Percentiles rank a stretch among this genome's conserved stretches.
These are phyloP conservation scores for Ascomycota sp. DNA, from an alignment of 2,329 filamentous ascomycete genomes.

Conservation along the genomic window DNA sequence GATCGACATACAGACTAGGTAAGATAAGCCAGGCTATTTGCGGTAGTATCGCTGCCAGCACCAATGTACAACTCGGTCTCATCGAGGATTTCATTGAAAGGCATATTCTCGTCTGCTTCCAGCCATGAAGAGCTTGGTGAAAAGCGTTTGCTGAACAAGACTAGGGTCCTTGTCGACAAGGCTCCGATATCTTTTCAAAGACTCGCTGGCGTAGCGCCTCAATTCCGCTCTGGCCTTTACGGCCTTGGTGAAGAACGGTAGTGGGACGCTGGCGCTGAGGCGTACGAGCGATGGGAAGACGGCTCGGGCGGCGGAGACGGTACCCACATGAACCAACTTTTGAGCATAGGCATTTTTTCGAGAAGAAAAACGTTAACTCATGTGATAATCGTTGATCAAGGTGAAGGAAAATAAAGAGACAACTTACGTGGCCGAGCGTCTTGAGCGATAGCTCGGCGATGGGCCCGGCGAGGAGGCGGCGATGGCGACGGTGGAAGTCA, in stretches of 20 bases:
- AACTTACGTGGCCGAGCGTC: too few species aligned
- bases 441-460: constrained; percentile 17
- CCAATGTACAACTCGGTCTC: constrained; percentile 24
- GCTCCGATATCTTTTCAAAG: constrained; percentile 9
- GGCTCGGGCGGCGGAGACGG: constrained; percentile 6
- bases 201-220: constrained; percentile 8
- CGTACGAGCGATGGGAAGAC: constrained; percentile 10
- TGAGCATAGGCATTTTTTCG: constrained; percentile 17
- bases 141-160: constrained; percentile 12
- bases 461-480: constrained; percentile 20
- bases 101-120: constrained; percentile 9
- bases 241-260: constrained; percentile 6
- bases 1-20: constrained; percentile 17
- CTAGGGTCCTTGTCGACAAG: constrained; percentile 5
- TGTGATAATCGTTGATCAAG: too few species aligned
- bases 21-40: constrained; percentile 26
- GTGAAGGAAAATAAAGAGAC: too few species aligned
- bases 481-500: constrained; percentile 16
- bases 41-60: constrained; percentile 31
- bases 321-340: constrained; percentile 13
- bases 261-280: constrained; percentile 4
- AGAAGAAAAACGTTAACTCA: too few species aligned
- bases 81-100: constrained; percentile 12
- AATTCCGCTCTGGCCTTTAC: constrained; percentile 4
- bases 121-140: constrained; percentile 16